Percentiles rank a stretch among this genome's conserved stretches.
Conservation (phyloP, 176 grass and related monocot genomes). For the Avena eriantha region DNA sequence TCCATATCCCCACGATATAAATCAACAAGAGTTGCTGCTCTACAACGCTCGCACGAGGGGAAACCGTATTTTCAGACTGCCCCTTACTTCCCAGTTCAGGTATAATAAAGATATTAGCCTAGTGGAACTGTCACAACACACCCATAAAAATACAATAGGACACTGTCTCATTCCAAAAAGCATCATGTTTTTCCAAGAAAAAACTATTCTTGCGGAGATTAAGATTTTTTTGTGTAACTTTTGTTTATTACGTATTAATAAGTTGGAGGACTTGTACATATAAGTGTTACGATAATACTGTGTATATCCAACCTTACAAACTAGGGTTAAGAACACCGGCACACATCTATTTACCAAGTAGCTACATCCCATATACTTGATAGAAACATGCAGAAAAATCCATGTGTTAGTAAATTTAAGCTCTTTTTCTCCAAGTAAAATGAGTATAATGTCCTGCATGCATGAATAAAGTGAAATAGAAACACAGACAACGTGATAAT, state of each 20-base stretch:
- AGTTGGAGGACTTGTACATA: neutral
- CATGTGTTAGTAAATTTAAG: conserved; percentile 18
- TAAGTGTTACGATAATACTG: neutral
- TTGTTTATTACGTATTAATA: conserved; percentile 7
- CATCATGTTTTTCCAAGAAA: conserved; percentile 28
- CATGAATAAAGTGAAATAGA: neutral
- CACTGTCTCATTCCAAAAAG: conserved; percentile 6
- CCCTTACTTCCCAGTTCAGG: conserved; percentile 75
- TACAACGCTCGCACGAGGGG: conserved; percentile 47
- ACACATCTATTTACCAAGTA: neutral
- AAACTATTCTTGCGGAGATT: conserved; percentile 16
- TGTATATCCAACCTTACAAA: conserved; percentile 5
- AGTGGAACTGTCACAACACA: conserved; percentile 1
- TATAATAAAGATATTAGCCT: conserved; percentile 22
- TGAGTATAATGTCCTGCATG: neutral
- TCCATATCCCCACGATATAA: conserved; percentile 50
- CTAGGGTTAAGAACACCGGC: conserved; percentile 7
- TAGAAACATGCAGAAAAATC: conserved; percentile 16
- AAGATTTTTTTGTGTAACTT: neutral
- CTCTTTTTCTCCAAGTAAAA: neutral
- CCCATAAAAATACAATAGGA: conserved; percentile 10
- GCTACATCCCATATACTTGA: neutral
- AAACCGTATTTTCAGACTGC: conserved; percentile 53
- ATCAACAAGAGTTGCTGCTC: conserved; percentile 59
- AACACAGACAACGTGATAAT: neutral